These are phyloP conservation scores for Annulohypoxylon bovei DNA, from an alignment of 495 filamentous ascomycete genomes.

Conservation along the genomic window DNA sequence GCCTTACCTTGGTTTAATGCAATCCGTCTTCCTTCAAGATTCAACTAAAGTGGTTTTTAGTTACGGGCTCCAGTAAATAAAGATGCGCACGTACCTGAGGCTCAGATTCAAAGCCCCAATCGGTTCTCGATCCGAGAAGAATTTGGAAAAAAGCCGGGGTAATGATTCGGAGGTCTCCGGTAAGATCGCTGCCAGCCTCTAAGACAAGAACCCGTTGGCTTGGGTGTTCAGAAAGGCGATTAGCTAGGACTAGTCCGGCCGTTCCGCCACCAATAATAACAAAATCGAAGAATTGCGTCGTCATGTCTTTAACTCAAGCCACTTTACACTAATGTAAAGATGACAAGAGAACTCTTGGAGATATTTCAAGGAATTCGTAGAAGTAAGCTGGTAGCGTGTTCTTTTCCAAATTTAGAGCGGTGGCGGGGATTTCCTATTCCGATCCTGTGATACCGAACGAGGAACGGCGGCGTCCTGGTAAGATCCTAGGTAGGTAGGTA, in stretches of 20 bases:
- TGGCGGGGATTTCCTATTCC: background rate
- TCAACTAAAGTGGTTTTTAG: conserved; percentile 4
- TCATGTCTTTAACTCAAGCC: background rate
- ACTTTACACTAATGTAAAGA: background rate
- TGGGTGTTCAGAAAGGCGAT: conserved; percentile 7
- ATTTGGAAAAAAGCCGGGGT: background rate
- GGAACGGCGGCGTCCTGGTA: background rate
- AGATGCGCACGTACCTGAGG: conserved; percentile 4
- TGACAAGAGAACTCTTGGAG: background rate
- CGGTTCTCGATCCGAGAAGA: background rate
- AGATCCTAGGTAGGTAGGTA: too few relatives aligned
- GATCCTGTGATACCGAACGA: background rate
- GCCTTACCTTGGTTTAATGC: conserved; percentile 61
- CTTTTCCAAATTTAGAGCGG: background rate
- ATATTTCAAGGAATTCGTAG: background rate
- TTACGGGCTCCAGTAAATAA: background rate
- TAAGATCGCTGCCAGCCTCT: conserved; percentile 10
- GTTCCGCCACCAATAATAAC: conserved; percentile 14
- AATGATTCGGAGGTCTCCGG: background rate
- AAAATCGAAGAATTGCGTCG: conserved; percentile 7
- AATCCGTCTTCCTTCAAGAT: conserved; percentile 57
- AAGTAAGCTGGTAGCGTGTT: background rate
- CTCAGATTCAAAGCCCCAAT: conserved; percentile 4
- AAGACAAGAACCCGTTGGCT: conserved; percentile 16
- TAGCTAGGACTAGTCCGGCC: conserved; percentile 9